Evolutionary conservation across 2,329 filamentous ascomycete genomes (phyloP).

Genomic region (Chrysoporthe deuterocubensis): DNA sequence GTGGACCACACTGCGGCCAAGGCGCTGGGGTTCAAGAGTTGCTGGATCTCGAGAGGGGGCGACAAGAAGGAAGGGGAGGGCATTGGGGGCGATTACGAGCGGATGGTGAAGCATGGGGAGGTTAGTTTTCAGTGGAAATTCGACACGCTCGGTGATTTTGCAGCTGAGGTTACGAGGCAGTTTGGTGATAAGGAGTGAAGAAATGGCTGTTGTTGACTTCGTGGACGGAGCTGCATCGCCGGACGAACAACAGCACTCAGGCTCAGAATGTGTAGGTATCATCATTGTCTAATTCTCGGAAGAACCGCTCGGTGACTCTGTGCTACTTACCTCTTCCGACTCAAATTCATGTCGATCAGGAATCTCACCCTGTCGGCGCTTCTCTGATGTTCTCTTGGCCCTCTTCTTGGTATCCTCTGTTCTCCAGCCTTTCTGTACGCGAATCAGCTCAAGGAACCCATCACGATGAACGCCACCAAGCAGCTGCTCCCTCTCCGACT

Average conservation of each 20-base stretch:
- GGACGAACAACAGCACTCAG: not conserved
- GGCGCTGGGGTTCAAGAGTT: constrained; percentile 61
- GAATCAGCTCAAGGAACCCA: constrained; percentile 65
- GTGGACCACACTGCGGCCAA: constrained; percentile 71
- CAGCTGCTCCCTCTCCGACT: constrained; percentile 54
- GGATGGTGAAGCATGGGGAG: constrained; percentile 34
- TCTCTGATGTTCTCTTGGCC: constrained; percentile 10
- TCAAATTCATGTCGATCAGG: constrained; percentile 16
- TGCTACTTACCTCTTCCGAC: not conserved
- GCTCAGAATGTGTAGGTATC: not conserved
- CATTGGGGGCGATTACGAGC: constrained; percentile 39
- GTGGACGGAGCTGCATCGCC: not conserved
- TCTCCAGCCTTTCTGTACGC: constrained; percentile 53
- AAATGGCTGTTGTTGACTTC: not conserved
- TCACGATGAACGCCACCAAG: constrained; percentile 69
- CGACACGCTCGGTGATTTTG: constrained; percentile 44
- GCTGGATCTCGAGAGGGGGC: constrained; percentile 66
- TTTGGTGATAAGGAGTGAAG: constrained; percentile 32
- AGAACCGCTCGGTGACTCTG: not conserved
- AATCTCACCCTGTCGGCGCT: not conserved
- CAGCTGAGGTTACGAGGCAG: constrained; percentile 45
- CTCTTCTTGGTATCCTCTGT: constrained; percentile 39
- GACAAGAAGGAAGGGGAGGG: constrained; percentile 37
- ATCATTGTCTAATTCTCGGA: not conserved
- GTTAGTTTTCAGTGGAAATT: constrained; percentile 44